These are phyloP conservation scores for Ceratobasidium papillatum DNA, from an alignment of 1,284 basidiomycete genomes.

Conservation along the genomic window DNA sequence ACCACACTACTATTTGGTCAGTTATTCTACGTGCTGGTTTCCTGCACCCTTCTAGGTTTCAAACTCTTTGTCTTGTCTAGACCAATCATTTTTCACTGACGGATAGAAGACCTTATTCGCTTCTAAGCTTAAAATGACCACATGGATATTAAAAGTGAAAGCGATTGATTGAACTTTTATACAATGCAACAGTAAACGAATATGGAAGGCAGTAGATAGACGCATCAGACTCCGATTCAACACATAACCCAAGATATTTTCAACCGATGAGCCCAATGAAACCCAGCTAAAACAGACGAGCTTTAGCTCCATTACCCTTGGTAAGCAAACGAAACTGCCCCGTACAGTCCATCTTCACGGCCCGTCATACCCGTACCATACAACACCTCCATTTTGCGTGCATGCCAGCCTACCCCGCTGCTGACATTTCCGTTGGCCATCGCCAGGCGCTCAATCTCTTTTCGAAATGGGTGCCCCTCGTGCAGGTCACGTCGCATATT, in stretches of 20 bases:
- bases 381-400: slow-evolving; percentile 96
- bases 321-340: slow-evolving; percentile 91
- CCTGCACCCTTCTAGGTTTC: too few species aligned
- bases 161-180: slow-evolving; percentile 3
- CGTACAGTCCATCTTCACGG: slow-evolving; percentile 90
- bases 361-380: slow-evolving; percentile 91
- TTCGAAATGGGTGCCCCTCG: slow-evolving; percentile 69
- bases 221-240: not conserved
- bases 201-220: not conserved
- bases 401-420: slow-evolving; percentile 93
- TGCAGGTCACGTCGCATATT: slow-evolving; percentile 69
- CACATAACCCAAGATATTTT: not conserved
- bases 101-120: too few species aligned
- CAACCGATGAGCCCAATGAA: not conserved
- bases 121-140: not conserved
- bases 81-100: too few species aligned
- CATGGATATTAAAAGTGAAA: not conserved
- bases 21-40: too few species aligned
- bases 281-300: not conserved
- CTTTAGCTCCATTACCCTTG: slow-evolving; percentile 66
- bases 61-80: too few species aligned
- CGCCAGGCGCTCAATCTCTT: slow-evolving; percentile 75
- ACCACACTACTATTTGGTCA: too few species aligned
- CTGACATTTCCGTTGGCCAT: slow-evolving; percentile 88
- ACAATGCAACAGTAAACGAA: not conserved